A percentile compares a stretch with the other conserved stretches of the same genome.
Evolutionary conservation across 495 filamentous ascomycete species (phyloP).

Genomic region (Polyplosphaeria fusca): DNA sequence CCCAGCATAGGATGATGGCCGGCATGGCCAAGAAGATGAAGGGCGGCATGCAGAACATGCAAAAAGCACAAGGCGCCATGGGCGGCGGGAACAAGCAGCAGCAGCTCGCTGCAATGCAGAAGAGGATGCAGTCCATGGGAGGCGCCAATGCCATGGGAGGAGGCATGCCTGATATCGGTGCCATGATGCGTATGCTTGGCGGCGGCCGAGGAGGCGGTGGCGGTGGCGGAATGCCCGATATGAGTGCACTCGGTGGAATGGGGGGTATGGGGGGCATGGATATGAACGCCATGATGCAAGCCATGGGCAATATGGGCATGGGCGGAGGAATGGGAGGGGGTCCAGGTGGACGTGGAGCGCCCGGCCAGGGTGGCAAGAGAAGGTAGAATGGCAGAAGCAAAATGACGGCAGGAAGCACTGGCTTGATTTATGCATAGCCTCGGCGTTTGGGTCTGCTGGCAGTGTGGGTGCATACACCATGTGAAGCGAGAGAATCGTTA

Average conservation of each 20-base stretch:
- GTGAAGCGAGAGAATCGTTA: too few species aligned
- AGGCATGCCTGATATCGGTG: slow-evolving; percentile 65
- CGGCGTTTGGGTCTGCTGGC: too few species aligned
- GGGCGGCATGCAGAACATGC: slow-evolving; percentile 94
- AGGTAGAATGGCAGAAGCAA: too few species aligned
- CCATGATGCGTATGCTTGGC: slow-evolving; percentile 84
- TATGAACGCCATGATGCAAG: slow-evolving; percentile 42
- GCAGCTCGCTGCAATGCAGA: slow-evolving; percentile 97
- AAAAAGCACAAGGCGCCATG: slow-evolving; percentile 86
- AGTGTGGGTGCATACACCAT: too few species aligned
- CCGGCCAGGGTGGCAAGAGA: not conserved
- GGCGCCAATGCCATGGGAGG: slow-evolving; percentile 55
- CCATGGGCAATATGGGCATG: slow-evolving; percentile 20
- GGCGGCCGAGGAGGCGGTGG: slow-evolving; percentile 50
- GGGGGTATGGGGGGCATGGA: slow-evolving; percentile 36
- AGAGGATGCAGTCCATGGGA: slow-evolving; percentile 88
- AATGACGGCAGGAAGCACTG: too few species aligned
- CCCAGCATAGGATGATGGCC: slow-evolving; percentile 97
- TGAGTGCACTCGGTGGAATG: slow-evolving; percentile 37
- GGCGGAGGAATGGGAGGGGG: slow-evolving; percentile 22
- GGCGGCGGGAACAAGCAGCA: slow-evolving; percentile 83
- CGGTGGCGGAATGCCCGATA: slow-evolving; percentile 60
- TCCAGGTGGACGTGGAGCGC: slow-evolving; percentile 19
- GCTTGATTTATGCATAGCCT: too few species aligned
- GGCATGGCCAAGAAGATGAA: slow-evolving; percentile 99